phyloP scores from a whole-genome alignment of 345 rosid species.

The Passiflora organensis region DNA sequence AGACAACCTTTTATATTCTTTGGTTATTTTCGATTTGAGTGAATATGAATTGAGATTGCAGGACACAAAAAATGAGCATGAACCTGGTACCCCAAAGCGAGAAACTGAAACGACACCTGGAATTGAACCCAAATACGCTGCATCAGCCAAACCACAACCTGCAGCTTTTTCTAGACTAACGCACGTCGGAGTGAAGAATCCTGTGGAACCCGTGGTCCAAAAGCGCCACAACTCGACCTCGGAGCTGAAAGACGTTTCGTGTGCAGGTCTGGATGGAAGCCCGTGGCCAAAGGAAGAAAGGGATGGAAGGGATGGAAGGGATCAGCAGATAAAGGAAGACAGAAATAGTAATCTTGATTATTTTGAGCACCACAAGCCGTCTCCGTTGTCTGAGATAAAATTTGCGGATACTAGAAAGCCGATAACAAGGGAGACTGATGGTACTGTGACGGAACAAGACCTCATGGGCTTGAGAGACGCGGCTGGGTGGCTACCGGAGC shows the following conservation, averaged over 20 bases:
- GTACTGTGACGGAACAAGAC: neutral
- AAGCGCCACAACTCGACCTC: constrained; percentile 26
- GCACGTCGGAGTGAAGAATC: constrained; percentile 35
- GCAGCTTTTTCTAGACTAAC: constrained; percentile 39
- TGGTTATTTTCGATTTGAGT: no score
- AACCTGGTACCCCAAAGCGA: constrained; percentile 30
- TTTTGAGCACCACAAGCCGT: constrained; percentile 55
- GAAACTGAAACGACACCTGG: constrained; percentile 17
- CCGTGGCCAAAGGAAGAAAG: constrained; percentile 26
- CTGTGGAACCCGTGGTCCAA: constrained; percentile 40
- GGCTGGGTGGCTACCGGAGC: constrained; percentile 68
- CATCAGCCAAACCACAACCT: constrained; percentile 39
- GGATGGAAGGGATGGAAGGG: neutral
- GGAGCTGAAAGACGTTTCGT: constrained; percentile 24
- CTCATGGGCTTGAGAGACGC: constrained; percentile 23
- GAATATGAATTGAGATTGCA: constrained; percentile 7
- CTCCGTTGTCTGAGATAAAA: constrained; percentile 61
- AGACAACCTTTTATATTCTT: neutral
- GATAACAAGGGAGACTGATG: constrained; percentile 55
- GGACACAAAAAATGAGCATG: constrained; percentile 38
- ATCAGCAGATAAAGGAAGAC: constrained; percentile 11
- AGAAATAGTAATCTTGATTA: constrained; percentile 38
- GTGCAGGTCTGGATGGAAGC: constrained; percentile 65
- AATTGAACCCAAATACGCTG: constrained; percentile 31
- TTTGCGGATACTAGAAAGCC: constrained; percentile 76